A percentile compares a stretch with the other conserved stretches of the same genome.
Conservation (phyloP, 495 filamentous ascomycete genomes). For the Beverwykella pulmonaria region DNA sequence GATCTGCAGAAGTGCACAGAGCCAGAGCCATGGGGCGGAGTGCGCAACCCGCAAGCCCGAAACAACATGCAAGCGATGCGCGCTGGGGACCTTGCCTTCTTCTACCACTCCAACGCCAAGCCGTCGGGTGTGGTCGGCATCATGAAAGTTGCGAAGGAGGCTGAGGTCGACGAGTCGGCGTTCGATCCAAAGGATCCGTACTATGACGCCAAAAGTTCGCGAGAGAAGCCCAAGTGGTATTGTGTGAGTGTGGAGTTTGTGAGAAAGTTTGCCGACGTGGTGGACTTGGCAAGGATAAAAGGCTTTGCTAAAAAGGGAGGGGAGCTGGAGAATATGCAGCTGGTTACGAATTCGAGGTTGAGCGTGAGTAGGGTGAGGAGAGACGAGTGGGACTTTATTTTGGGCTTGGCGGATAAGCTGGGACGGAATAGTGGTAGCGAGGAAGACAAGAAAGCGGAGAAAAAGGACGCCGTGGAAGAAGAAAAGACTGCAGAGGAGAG, state of each 20-base stretch:
- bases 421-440: conserved; percentile 4
- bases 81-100: conserved; percentile 88
- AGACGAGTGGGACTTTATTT: conserved; percentile 80
- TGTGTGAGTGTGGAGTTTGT: conserved; percentile 86
- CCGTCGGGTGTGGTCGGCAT: conserved; percentile 86
- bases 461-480: not conserved
- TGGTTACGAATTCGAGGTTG: conserved; percentile 75
- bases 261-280: conserved; percentile 71
- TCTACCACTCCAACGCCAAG: conserved; percentile 97
- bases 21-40: conserved; percentile 82
- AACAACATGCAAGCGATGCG: conserved; percentile 92
- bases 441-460: not conserved
- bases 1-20: conserved; percentile 69
- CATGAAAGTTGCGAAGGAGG: conserved; percentile 88
- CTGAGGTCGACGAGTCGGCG: conserved; percentile 78
- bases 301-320: conserved; percentile 59
- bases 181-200: conserved; percentile 79
- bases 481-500: not conserved
- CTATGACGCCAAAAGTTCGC: conserved; percentile 73
- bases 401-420: conserved; percentile 48
- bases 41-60: conserved; percentile 66
- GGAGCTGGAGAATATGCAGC: conserved; percentile 77
- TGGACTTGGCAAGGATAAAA: conserved; percentile 76
- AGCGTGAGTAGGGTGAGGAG: conserved; percentile 79
- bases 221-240: conserved; percentile 84